Percentiles rank a stretch among this genome's conserved stretches.
Conservation (phyloP, 192 early-diverging fungal genomes). For the Mortierella hygrophila region DNA sequence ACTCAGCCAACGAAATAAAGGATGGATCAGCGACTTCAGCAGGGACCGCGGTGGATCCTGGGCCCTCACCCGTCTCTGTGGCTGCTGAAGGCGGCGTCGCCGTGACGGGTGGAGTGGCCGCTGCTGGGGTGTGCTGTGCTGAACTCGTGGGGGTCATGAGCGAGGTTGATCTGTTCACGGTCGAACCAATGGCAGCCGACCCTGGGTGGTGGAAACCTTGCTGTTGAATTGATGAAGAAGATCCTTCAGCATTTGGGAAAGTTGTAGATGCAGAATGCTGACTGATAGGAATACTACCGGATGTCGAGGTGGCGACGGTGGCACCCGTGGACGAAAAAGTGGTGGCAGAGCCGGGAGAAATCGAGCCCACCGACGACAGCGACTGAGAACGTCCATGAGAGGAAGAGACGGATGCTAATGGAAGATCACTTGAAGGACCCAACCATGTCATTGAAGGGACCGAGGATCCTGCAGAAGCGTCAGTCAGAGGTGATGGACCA, state of each 20-base stretch:
- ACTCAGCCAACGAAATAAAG: not conserved
- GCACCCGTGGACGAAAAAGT: not conserved
- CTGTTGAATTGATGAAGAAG: not conserved
- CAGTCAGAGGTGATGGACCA: not conserved
- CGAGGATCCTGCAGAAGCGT: not conserved
- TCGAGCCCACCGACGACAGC: not conserved
- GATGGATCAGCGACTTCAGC: not conserved
- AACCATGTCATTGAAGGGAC: not conserved
- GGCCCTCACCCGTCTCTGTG: too few relatives aligned
- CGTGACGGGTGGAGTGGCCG: not conserved
- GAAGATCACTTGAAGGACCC: not conserved
- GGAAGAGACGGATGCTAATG: not conserved
- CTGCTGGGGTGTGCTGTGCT: not conserved
- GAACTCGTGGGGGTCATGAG: not conserved
- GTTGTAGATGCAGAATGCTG: not conserved
- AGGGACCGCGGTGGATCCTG: not conserved
- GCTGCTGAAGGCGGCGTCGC: not conserved
- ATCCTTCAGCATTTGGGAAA: not conserved
- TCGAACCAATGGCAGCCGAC: not conserved
- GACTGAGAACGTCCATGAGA: conserved; percentile 2
- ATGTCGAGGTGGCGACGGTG: not conserved
- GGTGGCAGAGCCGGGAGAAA: not conserved
- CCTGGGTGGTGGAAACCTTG: not conserved
- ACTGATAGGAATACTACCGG: not conserved
- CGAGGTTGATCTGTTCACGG: not conserved